phyloP scores from a whole-genome alignment of 352 stramenopile genomes.

The Phytophthora tubulina region DNA sequence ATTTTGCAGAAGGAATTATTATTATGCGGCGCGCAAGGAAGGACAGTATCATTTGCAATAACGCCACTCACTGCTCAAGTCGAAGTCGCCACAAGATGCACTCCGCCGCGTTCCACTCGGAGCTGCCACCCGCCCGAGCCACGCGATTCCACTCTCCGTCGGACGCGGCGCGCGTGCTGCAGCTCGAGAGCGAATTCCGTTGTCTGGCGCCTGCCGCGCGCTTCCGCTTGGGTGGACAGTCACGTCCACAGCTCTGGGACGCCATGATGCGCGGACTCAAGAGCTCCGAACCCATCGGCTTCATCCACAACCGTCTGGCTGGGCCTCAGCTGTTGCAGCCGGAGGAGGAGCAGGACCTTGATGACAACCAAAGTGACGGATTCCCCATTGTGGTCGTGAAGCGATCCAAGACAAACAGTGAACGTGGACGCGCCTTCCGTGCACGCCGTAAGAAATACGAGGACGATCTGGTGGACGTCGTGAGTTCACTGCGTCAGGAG shows the following conservation, averaged over 20 bases:
- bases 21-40: background rate
- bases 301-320: background rate
- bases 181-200: constrained; percentile 15
- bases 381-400: constrained; percentile 11
- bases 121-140: background rate
- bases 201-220: constrained; percentile 5
- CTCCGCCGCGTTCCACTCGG: background rate
- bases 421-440: constrained; percentile 69
- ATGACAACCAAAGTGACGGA: background rate
- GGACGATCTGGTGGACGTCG: constrained; percentile 42
- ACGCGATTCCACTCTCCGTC: background rate
- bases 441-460: constrained; percentile 64
- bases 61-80: background rate
- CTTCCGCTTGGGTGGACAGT: constrained; percentile 14
- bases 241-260: constrained; percentile 32
- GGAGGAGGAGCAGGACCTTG: constrained; percentile 12
- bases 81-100: too few species aligned
- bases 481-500: constrained; percentile 52
- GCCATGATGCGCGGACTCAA: constrained; percentile 30
- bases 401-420: constrained; percentile 70
- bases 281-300: background rate
- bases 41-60: background rate
- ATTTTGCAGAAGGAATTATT: background rate
- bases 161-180: constrained; percentile 6
- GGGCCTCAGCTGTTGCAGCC: background rate